A percentile compares a stretch with the other conserved stretches of the same genome.
Conservation (phyloP, 805 yeast species). For the Lipomyces chichibuensis region DNA sequence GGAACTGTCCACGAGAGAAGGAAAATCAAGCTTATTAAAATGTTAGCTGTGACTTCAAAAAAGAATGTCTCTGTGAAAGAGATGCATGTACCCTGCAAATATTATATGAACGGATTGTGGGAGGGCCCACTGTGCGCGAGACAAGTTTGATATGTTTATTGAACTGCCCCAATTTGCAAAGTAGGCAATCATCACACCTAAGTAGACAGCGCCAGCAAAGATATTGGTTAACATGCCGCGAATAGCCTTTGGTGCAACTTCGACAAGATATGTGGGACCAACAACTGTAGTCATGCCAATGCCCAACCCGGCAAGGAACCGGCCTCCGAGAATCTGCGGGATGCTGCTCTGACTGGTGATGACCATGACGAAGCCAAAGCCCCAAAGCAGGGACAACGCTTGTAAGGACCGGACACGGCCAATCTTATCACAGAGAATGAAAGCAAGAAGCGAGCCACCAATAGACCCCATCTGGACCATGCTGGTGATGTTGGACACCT, state of each 20-base stretch:
- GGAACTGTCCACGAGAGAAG: slow-evolving; percentile 39
- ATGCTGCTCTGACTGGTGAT: slow-evolving; percentile 48
- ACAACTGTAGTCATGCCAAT: slow-evolving; percentile 18
- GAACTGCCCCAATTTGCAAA: slow-evolving; percentile 58
- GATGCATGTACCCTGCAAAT: slow-evolving; percentile 54
- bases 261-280: slow-evolving; percentile 59
- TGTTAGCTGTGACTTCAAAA: slow-evolving; percentile 49
- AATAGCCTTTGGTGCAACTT: slow-evolving; percentile 74
- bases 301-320: slow-evolving; percentile 21
- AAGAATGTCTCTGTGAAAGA: neutral
- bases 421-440: slow-evolving; percentile 53
- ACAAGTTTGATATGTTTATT: slow-evolving; percentile 47
- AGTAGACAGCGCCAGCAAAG: slow-evolving; percentile 61
- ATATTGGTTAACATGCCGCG: slow-evolving; percentile 66
- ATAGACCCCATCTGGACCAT: slow-evolving; percentile 63
- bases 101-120: slow-evolving; percentile 56
- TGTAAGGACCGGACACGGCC: slow-evolving; percentile 58
- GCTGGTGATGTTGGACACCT: slow-evolving; percentile 57
- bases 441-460: slow-evolving; percentile 57
- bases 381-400: slow-evolving; percentile 50
- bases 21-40: slow-evolving; percentile 38
- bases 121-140: slow-evolving; percentile 55
- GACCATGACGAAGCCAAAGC: slow-evolving; percentile 52
- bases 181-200: slow-evolving; percentile 56
- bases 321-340: slow-evolving; percentile 46